Percentiles rank a stretch among this genome's conserved stretches.
These are phyloP conservation scores for Hypoxylon cercidicola DNA, from an alignment of 495 filamentous ascomycete species.

Conservation along the genomic window DNA sequence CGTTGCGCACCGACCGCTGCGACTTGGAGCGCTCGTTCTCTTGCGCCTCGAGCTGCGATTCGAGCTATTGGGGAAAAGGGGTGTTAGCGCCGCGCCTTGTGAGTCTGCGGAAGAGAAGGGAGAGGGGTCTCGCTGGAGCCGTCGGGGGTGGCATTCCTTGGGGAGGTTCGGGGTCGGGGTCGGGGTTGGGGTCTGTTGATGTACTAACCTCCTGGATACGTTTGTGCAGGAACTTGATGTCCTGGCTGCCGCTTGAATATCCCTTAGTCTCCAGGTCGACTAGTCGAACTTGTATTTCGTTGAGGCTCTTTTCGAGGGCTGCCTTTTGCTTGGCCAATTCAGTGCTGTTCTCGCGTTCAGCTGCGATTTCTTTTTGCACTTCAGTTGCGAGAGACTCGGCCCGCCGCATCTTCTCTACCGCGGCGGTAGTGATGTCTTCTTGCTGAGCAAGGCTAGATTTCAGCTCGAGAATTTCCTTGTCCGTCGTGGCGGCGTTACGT, in stretches of 20 bases:
- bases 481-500: slow-evolving; percentile 89
- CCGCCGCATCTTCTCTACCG: slow-evolving; percentile 97
- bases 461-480: slow-evolving; percentile 89
- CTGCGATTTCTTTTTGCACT: slow-evolving; percentile 93
- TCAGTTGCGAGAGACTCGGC: slow-evolving; percentile 89
- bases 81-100: slow-evolving; percentile 41
- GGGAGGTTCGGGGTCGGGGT: slow-evolving; percentile 20
- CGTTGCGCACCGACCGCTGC: slow-evolving; percentile 87
- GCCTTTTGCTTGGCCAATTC: slow-evolving; percentile 94
- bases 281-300: slow-evolving; percentile 88
- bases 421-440: slow-evolving; percentile 91
- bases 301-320: slow-evolving; percentile 86
- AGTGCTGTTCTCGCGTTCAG: slow-evolving; percentile 84
- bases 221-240: slow-evolving; percentile 94
- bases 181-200: slow-evolving; percentile 4
- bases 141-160: slow-evolving; percentile 7
- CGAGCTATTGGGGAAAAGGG: slow-evolving; percentile 69
- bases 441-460: slow-evolving; percentile 91
- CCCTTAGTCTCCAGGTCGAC: slow-evolving; percentile 97
- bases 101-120: slow-evolving; percentile 37
- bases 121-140: slow-evolving; percentile 26
- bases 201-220: slow-evolving; percentile 90
- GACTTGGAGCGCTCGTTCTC: slow-evolving; percentile 80
- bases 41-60: slow-evolving; percentile 88
- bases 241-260: slow-evolving; percentile 91